phyloP scores from a whole-genome alignment of 768 basidiomycete species.

The Pisolithus sp. region DNA sequence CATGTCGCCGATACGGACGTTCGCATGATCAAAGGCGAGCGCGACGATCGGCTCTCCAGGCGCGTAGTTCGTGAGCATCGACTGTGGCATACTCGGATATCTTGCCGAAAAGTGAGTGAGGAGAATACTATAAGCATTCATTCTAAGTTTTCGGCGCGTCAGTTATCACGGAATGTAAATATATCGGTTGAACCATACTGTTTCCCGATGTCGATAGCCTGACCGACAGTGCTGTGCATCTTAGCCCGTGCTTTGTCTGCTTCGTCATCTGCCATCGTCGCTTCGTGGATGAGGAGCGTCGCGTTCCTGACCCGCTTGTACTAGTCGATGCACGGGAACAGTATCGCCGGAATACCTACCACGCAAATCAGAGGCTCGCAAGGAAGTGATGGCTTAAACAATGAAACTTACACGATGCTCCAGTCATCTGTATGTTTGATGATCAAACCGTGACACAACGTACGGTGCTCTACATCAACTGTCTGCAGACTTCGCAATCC shows the following conservation, averaged over 20 bases:
- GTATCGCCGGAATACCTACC: conserved; percentile 90
- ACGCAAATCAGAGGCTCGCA: neutral
- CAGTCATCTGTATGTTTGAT: conserved; percentile 57
- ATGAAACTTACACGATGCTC: conserved; percentile 34
- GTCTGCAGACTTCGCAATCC: conserved; percentile 57
- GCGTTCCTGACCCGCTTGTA: conserved; percentile 56
- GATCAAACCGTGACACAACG: conserved; percentile 64
- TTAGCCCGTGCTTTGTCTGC: conserved; percentile 65
- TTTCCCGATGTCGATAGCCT: conserved; percentile 75
- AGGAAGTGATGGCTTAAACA: neutral
- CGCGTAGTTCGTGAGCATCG: conserved; percentile 19
- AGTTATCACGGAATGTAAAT: neutral
- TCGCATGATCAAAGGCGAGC: conserved; percentile 76
- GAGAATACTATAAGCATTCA: conserved; percentile 80
- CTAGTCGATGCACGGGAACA: conserved; percentile 62
- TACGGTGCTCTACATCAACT: conserved; percentile 69
- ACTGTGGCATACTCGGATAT: conserved; percentile 78
- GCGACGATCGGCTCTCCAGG: conserved; percentile 46
- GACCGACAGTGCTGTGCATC: conserved; percentile 85
- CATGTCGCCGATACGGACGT: conserved; percentile 69
- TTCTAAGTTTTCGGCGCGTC: conserved; percentile 38
- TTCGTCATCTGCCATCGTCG: conserved; percentile 85
- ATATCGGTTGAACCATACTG: conserved; percentile 39
- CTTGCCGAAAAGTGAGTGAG: conserved; percentile 95
- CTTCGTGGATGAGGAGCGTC: conserved; percentile 89